Evolutionary conservation across 2,329 filamentous ascomycete genomes (phyloP).

Genomic region (Tricladium varicosporioides): DNA sequence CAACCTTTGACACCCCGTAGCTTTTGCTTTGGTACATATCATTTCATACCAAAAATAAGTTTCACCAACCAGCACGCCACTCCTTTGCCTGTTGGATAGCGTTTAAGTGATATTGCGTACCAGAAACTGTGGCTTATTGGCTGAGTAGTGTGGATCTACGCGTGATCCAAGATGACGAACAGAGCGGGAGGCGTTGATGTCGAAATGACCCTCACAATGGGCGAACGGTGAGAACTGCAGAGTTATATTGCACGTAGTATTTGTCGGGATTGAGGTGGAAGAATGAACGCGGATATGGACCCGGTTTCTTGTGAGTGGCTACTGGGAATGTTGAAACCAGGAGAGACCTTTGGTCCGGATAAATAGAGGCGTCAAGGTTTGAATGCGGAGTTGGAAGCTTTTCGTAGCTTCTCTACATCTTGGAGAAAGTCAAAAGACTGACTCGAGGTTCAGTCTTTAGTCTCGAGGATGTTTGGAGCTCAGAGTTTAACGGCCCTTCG

Average conservation of each 20-base stretch:
- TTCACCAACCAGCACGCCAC: background rate
- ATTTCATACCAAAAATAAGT: background rate
- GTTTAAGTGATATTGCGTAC: background rate
- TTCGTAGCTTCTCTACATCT: too few relatives aligned
- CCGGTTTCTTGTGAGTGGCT: background rate
- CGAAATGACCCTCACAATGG: background rate
- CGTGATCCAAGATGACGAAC: background rate
- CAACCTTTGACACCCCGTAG: background rate
- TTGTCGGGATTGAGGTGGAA: background rate
- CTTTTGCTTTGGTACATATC: background rate
- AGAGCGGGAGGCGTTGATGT: background rate
- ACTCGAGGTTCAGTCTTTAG: too few relatives aligned
- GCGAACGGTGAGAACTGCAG: background rate
- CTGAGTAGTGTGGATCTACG: background rate
- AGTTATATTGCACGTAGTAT: background rate
- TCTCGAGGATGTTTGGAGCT: background rate
- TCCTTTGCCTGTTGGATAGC: background rate
- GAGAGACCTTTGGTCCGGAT: background rate
- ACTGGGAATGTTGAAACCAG: background rate
- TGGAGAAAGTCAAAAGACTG: too few relatives aligned
- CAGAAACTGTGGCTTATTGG: conserved; percentile 1
- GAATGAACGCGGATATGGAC: background rate
- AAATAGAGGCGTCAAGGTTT: too few relatives aligned
- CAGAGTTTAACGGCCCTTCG: background rate
- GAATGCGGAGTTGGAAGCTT: too few relatives aligned